phyloP scores from a whole-genome alignment of 305 asterid species.

The Fraxinus dipetala region DNA sequence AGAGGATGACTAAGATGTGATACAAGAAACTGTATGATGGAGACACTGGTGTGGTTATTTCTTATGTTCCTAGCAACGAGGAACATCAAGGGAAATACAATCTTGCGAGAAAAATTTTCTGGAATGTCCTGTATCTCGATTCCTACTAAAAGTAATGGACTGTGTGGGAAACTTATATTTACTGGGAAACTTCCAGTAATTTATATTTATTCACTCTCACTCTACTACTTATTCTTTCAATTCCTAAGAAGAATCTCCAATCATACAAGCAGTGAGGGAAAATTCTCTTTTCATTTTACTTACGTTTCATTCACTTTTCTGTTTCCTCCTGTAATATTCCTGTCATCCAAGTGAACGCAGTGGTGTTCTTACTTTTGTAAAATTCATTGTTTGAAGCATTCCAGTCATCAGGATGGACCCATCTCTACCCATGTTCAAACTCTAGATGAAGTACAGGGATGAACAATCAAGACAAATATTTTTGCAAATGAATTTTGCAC shows the following conservation, averaged over 20 bases:
- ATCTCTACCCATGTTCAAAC: neutral
- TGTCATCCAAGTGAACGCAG: neutral
- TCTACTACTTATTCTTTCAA: neutral
- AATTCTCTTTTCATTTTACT: neutral
- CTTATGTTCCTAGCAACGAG: neutral
- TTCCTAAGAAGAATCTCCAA: neutral
- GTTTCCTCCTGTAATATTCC: neutral
- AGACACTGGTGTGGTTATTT: neutral
- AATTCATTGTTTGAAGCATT: neutral
- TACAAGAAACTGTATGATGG: neutral
- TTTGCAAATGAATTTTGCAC: neutral
- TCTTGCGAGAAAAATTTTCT: neutral
- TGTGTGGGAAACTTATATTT: too few relatives aligned
- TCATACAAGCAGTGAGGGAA: neutral
- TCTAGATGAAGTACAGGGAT: neutral
- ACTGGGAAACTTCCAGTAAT: neutral
- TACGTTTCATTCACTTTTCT: neutral
- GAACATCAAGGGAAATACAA: neutral
- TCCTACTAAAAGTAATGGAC: neutral
- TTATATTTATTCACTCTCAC: neutral
- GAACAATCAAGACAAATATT: neutral
- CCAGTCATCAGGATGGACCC: neutral
- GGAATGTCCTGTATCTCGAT: neutral
- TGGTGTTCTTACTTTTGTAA: neutral
- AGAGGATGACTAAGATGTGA: constrained; percentile 9